These are phyloP conservation scores for Nasturtium officinale DNA, from an alignment of 345 rosid species.

Conservation along the genomic window DNA sequence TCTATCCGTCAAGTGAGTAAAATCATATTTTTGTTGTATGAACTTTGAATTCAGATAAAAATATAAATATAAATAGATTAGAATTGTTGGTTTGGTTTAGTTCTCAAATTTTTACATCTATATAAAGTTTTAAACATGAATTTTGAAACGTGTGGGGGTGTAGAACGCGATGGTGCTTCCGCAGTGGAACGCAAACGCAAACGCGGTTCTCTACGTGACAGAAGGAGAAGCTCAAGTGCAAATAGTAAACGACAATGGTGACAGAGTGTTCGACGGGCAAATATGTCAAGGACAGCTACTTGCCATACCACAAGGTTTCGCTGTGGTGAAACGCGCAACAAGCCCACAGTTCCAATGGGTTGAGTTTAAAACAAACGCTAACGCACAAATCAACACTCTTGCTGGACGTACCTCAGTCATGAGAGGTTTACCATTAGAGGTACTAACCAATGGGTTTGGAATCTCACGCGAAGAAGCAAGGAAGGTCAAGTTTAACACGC, in stretches of 20 bases:
- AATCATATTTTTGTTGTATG: not conserved
- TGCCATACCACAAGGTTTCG: conserved; percentile 64
- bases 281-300: conserved; percentile 60
- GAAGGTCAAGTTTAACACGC: conserved; percentile 38
- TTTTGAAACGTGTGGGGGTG: conserved; percentile 18
- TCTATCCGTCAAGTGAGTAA: conserved; percentile 46
- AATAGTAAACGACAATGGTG: conserved; percentile 62
- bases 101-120: no score
- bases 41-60: no score
- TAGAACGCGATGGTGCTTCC: conserved; percentile 68
- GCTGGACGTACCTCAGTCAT: conserved; percentile 43
- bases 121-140: not conserved
- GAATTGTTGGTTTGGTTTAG: no score
- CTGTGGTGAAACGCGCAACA: conserved; percentile 55
- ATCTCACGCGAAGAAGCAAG: conserved; percentile 42
- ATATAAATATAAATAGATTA: no score
- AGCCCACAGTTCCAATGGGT: conserved; percentile 58
- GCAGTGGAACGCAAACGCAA: conserved; percentile 68
- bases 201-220: conserved; percentile 60
- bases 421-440: conserved; percentile 37
- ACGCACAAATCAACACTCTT: conserved; percentile 41
- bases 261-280: conserved; percentile 59
- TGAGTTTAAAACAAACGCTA: conserved; percentile 64
- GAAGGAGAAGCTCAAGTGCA: conserved; percentile 60
- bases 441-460: conserved; percentile 33